Conservation (phyloP, 768 basidiomycete species). For the Tulasnella sp. region DNA sequence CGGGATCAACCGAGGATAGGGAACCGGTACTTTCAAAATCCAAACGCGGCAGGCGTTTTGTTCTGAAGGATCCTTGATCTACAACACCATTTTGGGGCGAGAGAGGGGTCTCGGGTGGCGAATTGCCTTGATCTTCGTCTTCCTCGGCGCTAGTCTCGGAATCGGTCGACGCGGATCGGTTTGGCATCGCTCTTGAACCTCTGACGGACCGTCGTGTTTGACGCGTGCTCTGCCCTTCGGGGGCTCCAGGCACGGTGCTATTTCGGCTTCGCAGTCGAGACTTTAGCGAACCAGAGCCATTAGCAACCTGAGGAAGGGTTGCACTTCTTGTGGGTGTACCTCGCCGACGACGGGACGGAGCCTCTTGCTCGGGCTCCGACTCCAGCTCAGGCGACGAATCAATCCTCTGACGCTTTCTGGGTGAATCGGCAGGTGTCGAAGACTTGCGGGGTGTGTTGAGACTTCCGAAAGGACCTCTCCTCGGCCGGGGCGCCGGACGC, state of each 20-base stretch:
- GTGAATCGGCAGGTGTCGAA: background rate
- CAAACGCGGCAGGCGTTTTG: background rate
- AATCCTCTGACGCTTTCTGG: slow-evolving; percentile 9
- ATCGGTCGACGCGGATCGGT: background rate
- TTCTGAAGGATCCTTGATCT: background rate
- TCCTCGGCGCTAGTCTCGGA: slow-evolving; percentile 16
- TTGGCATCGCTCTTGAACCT: too few species aligned
- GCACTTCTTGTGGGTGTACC: background rate
- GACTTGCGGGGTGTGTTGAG: background rate
- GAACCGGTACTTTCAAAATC: slow-evolving; percentile 15
- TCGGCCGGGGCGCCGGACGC: background rate
- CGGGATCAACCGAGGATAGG: slow-evolving; percentile 9
- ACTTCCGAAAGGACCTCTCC: background rate
- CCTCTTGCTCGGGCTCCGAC: background rate
- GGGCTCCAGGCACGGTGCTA: background rate
- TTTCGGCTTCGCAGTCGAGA: background rate
- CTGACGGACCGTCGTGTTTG: background rate
- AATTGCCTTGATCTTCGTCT: background rate
- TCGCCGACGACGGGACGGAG: background rate
- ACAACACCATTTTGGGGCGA: background rate
- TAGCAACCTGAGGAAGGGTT: background rate
- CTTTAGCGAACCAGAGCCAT: background rate
- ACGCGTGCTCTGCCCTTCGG: too few species aligned
- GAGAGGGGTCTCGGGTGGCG: background rate
- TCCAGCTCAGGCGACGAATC: slow-evolving; percentile 9